These are phyloP conservation scores for Cyclanthera cordifolia DNA, from an alignment of 306 rosid species.

Conservation along the genomic window DNA sequence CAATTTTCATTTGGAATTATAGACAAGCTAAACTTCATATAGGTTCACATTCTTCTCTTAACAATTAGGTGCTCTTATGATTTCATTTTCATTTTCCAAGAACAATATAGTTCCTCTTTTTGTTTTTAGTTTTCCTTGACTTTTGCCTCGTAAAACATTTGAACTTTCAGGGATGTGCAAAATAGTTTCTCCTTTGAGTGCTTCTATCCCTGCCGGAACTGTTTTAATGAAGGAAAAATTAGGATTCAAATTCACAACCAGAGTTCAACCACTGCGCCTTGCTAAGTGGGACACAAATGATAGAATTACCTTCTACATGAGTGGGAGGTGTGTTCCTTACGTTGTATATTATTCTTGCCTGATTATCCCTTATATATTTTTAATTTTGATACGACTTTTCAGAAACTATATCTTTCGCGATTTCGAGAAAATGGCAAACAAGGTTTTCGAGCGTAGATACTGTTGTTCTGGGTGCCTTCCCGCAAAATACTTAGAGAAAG, in stretches of 20 bases:
- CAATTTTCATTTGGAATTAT: no score
- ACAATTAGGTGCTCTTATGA: background rate
- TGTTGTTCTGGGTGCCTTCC: conserved; percentile 77
- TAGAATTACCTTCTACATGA: conserved; percentile 50
- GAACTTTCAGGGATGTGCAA: conserved; percentile 70
- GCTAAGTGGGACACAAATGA: conserved; percentile 96
- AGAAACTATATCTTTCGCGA: conserved; percentile 85
- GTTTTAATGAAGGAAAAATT: conserved; percentile 80
- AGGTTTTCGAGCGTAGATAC: conserved; percentile 66
- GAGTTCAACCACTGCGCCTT: conserved; percentile 97
- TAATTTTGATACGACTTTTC: conserved; percentile 27
- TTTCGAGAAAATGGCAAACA: conserved; percentile 94
- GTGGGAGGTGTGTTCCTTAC: conserved; percentile 60
- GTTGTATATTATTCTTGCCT: background rate
- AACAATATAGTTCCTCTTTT: background rate
- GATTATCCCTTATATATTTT: conserved; percentile 14
- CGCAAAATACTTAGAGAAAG: conserved; percentile 68
- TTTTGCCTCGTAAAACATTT: background rate
- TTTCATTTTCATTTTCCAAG: background rate
- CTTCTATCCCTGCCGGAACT: conserved; percentile 90
- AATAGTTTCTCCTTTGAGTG: conserved; percentile 78
- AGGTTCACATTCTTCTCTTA: background rate
- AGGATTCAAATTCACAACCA: conserved; percentile 91
- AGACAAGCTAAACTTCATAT: no score
- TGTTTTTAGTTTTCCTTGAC: background rate